These are phyloP conservation scores for Aegilops longissima DNA, from an alignment of 176 grass and related monocot species.

Conservation along the genomic window DNA sequence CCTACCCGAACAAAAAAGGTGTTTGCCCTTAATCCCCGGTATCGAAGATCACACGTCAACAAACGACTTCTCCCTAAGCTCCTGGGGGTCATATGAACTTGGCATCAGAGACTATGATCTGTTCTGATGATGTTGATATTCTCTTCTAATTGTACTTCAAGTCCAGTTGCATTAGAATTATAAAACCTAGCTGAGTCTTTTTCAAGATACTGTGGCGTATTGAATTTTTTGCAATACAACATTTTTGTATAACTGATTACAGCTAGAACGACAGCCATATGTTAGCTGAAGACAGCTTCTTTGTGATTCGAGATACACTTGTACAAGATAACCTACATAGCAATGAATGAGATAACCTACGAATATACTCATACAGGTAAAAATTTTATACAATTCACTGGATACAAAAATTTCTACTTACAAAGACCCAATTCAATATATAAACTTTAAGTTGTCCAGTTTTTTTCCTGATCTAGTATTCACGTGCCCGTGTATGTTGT, in stretches of 20 bases:
- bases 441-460: background rate
- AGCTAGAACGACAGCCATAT: background rate
- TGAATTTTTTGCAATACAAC: conserved; percentile 6
- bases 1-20: too few species aligned
- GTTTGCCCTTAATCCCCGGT: too few species aligned
- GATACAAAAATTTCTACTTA: background rate
- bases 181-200: background rate
- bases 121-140: background rate
- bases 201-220: background rate
- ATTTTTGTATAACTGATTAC: background rate
- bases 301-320: background rate
- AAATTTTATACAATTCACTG: background rate
- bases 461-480: background rate
- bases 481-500: background rate
- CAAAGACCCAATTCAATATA: background rate
- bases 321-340: background rate
- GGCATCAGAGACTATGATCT: background rate
- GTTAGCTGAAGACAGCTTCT: background rate
- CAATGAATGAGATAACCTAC: background rate
- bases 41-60: too few species aligned
- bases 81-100: background rate
- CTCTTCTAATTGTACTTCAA: background rate
- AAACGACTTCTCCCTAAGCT: background rate
- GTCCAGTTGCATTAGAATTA: background rate
- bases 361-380: background rate